Percentiles rank a stretch among this genome's conserved stretches.
Evolutionary conservation across 1,284 basidiomycete species (phyloP).

Genomic region (Schizopora paradoxa): DNA sequence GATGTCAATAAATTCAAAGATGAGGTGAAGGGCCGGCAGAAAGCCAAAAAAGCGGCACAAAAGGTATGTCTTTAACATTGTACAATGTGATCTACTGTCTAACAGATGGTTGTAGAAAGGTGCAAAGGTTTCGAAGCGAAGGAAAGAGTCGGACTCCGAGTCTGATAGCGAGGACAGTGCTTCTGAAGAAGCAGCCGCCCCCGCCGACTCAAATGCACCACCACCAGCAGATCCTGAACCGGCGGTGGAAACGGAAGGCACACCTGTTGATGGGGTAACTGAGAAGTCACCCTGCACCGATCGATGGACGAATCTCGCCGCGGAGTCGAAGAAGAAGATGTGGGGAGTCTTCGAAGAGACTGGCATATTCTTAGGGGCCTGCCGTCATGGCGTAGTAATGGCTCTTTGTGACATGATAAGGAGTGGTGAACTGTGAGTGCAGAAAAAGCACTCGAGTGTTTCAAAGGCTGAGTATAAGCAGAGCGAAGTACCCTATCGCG

Average conservation of each 20-base stretch:
- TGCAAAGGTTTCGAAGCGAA: neutral
- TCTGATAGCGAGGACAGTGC: neutral
- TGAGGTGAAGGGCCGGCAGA: constrained; percentile 16
- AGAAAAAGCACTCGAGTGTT: neutral
- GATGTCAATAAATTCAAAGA: constrained; percentile 25
- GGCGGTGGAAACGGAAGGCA: too few species aligned
- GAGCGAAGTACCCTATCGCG: constrained; percentile 22
- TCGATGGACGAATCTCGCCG: constrained; percentile 13
- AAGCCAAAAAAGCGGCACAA: too few species aligned
- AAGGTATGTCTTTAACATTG: too few species aligned
- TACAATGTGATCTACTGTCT: neutral
- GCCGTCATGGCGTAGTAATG: constrained; percentile 22
- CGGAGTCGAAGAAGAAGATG: constrained; percentile 13
- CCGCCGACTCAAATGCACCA: neutral
- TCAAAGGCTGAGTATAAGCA: neutral
- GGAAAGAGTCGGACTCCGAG: neutral
- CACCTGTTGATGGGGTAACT: constrained; percentile 12
- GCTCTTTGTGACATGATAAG: constrained; percentile 20
- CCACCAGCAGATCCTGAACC: too few species aligned
- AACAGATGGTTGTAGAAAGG: neutral
- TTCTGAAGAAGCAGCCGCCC: neutral
- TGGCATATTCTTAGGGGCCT: constrained; percentile 21
- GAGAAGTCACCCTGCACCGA: constrained; percentile 7
- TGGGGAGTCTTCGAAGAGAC: constrained; percentile 19
- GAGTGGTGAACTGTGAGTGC: constrained; percentile 23